A percentile compares a stretch with the other conserved stretches of the same genome.
Conservation (phyloP, 371 early-diverging fungal genomes). For the Apophysomyces sp. region DNA sequence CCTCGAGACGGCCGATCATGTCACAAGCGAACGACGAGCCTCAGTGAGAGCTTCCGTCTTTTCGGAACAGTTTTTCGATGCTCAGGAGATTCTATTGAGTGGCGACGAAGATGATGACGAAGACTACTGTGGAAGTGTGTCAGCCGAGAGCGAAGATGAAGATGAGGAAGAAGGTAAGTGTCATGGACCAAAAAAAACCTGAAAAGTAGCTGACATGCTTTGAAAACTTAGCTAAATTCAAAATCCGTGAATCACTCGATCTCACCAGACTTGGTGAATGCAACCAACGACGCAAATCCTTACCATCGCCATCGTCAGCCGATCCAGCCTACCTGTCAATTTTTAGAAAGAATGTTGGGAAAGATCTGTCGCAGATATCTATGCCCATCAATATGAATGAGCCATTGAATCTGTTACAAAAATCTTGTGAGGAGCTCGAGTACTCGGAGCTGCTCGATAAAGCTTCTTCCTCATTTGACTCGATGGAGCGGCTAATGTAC, state of each 20-base stretch:
- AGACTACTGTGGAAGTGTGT: slow-evolving; percentile 8
- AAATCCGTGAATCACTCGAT: slow-evolving; percentile 1
- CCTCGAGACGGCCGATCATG: neutral
- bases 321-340: slow-evolving; percentile 77
- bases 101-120: slow-evolving; percentile 36
- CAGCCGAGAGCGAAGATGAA: slow-evolving; percentile 6
- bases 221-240: neutral
- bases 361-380: slow-evolving; percentile 87
- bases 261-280: neutral
- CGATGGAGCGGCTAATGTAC: slow-evolving; percentile 75
- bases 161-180: slow-evolving; percentile 19
- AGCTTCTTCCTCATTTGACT: slow-evolving; percentile 61
- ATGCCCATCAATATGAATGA: slow-evolving; percentile 95
- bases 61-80: slow-evolving; percentile 63
- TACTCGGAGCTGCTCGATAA: slow-evolving; percentile 78
- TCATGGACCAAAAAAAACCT: neutral
- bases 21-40: neutral
- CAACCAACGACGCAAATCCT: slow-evolving; percentile 48
- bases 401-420: slow-evolving; percentile 87
- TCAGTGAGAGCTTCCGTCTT: slow-evolving; percentile 11
- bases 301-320: slow-evolving; percentile 75
- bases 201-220: neutral
- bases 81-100: slow-evolving; percentile 49
- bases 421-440: slow-evolving; percentile 88
- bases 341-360: slow-evolving; percentile 90